These are phyloP conservation scores for Ceratobasidium sp. DNA, from an alignment of 1,284 basidiomycete genomes.

Conservation along the genomic window DNA sequence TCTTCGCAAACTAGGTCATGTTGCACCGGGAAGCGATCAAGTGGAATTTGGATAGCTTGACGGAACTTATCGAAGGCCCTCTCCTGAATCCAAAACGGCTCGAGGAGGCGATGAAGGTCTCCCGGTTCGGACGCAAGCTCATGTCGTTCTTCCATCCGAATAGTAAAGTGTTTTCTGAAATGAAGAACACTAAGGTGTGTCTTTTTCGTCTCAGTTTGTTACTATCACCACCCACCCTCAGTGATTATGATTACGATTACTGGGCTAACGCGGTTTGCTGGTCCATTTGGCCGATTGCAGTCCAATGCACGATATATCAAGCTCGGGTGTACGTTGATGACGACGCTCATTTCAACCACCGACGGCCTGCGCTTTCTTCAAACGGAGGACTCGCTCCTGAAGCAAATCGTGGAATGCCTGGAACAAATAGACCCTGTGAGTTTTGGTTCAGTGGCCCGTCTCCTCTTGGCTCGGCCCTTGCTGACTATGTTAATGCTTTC, in stretches of 20 bases:
- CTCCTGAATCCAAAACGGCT: slow-evolving; percentile 92
- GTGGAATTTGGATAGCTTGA: slow-evolving; percentile 92
- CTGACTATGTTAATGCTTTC: slow-evolving; percentile 58
- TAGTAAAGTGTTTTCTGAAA: slow-evolving; percentile 85
- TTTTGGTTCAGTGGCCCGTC: slow-evolving; percentile 42
- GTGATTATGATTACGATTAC: neutral
- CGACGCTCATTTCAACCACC: slow-evolving; percentile 83
- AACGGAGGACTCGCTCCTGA: slow-evolving; percentile 87
- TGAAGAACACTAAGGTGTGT: slow-evolving; percentile 78
- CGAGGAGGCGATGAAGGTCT: slow-evolving; percentile 94
- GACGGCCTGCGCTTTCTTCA: slow-evolving; percentile 88
- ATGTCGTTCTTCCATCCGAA: slow-evolving; percentile 96
- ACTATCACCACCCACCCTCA: neutral
- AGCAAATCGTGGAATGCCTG: slow-evolving; percentile 89
- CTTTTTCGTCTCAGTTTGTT: neutral
- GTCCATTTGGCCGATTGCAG: slow-evolving; percentile 59
- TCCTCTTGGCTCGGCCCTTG: slow-evolving; percentile 8
- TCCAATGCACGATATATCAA: slow-evolving; percentile 85
- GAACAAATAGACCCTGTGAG: slow-evolving; percentile 92
- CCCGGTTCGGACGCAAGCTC: slow-evolving; percentile 88
- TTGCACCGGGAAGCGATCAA: slow-evolving; percentile 89
- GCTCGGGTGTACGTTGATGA: slow-evolving; percentile 84
- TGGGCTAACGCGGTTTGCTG: neutral
- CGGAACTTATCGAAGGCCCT: slow-evolving; percentile 93
- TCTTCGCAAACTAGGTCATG: slow-evolving; percentile 71